Conservation (phyloP, 805 yeast species). For the Sugiyamaella boreocaroliniensis region DNA sequence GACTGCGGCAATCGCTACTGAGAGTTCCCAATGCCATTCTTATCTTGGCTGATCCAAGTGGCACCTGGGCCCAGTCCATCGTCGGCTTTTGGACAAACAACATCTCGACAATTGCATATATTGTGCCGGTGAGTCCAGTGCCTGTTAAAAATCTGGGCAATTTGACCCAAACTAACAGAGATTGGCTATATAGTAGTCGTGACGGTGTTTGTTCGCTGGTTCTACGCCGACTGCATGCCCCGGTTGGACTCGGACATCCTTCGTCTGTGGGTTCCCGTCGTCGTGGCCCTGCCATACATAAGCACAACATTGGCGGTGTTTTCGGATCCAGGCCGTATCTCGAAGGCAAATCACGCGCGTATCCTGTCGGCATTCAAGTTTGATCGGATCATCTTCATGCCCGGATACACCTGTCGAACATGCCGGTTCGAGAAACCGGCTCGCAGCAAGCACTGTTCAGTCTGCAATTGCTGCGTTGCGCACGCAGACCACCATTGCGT, state of each 20-base stretch:
- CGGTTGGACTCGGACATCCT: constrained; percentile 4
- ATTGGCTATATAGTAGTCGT: constrained; percentile 19
- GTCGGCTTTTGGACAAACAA: not conserved
- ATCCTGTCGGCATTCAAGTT: constrained; percentile 28
- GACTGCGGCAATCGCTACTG: constrained; percentile 18
- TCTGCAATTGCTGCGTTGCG: constrained; percentile 43
- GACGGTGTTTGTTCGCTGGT: constrained; percentile 12
- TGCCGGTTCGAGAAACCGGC: constrained; percentile 48
- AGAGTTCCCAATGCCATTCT: constrained; percentile 15
- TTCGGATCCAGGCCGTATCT: constrained; percentile 36
- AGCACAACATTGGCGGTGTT: constrained; percentile 25
- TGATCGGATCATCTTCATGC: constrained; percentile 51
- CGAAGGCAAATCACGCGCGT: constrained; percentile 21
- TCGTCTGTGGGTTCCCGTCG: constrained; percentile 15
- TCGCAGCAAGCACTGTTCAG: constrained; percentile 53
- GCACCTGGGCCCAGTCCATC: not conserved
- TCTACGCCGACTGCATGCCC: constrained; percentile 13
- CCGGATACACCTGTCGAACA: constrained; percentile 41
- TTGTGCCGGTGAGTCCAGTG: constrained; percentile 14
- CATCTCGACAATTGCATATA: constrained; percentile 9
- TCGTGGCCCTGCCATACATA: constrained; percentile 21
- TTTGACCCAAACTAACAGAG: not conserved
- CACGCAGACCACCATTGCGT: constrained; percentile 56
- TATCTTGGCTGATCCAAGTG: constrained; percentile 2
- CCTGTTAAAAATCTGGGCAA: not conserved